Percentiles rank a stretch among this genome's conserved stretches.
Evolutionary conservation across 164 flowering plant species (phyloP).

Genomic region (Tinospora cordifolia): DNA sequence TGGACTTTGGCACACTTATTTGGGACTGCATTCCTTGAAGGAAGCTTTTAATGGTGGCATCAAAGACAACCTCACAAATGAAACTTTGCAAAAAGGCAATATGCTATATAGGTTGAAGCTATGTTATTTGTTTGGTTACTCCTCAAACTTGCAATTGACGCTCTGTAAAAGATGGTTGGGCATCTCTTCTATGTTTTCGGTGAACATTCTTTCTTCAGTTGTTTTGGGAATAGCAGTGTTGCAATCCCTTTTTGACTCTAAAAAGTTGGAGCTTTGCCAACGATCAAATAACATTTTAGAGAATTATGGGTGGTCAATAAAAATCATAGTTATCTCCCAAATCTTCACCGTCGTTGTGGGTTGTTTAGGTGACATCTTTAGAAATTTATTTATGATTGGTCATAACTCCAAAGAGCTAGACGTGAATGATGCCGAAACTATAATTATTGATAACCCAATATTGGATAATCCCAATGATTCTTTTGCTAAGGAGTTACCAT

Average conservation of each 20-base stretch:
- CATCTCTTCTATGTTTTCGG: too few relatives aligned
- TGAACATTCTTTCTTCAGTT: too few relatives aligned
- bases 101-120: background rate
- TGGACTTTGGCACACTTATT: background rate
- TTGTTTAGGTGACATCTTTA: too few relatives aligned
- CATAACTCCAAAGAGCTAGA: too few relatives aligned
- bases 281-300: too few relatives aligned
- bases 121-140: background rate
- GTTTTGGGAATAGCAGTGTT: background rate
- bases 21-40: background rate
- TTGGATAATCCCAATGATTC: too few relatives aligned
- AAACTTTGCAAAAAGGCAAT: background rate
- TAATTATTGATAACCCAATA: too few relatives aligned
- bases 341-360: background rate
- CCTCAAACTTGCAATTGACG: background rate
- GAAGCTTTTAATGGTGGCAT: background rate
- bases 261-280: background rate
- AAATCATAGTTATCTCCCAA: background rate
- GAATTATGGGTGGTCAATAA: background rate
- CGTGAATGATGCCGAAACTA: too few relatives aligned
- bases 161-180: background rate
- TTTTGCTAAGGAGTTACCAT: too few relatives aligned
- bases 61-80: background rate
- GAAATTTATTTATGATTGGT: too few relatives aligned
- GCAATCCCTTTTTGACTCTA: background rate